Evolutionary conservation across 768 basidiomycete species (phyloP), one percentile per base, ranked within the genome.

Genomic region (Termitomyces sp.): DNA sequence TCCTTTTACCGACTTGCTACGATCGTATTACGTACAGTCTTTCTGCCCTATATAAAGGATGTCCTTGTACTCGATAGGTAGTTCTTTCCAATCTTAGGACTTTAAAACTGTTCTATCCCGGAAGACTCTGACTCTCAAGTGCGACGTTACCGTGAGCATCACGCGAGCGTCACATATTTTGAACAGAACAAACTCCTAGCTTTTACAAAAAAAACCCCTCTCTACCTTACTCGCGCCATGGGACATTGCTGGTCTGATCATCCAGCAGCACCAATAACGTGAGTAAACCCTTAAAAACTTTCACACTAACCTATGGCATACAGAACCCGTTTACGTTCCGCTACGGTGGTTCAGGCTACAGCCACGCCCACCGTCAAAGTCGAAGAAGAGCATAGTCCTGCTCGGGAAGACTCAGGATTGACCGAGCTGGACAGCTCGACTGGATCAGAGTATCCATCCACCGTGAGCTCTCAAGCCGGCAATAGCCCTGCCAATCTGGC

Each of bases 361-460:
- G 8, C 8, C 18, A 18, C 0, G 16, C 16, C 27, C 3, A 18
- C 16, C 13, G 3, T 6, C 7, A 8, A 31, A 11, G 27, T 1
- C 0, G 27, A 48, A 16, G 1, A 1, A 1, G 30, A 33, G n/a
- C 31, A 0, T 0, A 2, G 11, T 8, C 6, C 18, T 1, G 5
- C 18, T 5, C 18, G 9, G 31, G 13, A 24, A 7, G 24, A 2
- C 6, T 33, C 30, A 2, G 7, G 18, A 6, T 24, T 48, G 47
- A 30, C 47, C 4, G 44, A 45, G 44, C 4, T 45, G 4, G 11
- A 11, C 44, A 45, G 44, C 12, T 45, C 44, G 1, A 20, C 22
- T 8, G 22, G 44, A 24, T 45, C 22, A 24, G 4, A 9, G 3
- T 20, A 45, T 13, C 22, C 44, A 3, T 11, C 12, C 5, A 11